Percentiles rank a stretch among this genome's conserved stretches.
Evolutionary conservation across 2,329 filamentous ascomycete species (phyloP).

Genomic region (Paradendryphiella salina): DNA sequence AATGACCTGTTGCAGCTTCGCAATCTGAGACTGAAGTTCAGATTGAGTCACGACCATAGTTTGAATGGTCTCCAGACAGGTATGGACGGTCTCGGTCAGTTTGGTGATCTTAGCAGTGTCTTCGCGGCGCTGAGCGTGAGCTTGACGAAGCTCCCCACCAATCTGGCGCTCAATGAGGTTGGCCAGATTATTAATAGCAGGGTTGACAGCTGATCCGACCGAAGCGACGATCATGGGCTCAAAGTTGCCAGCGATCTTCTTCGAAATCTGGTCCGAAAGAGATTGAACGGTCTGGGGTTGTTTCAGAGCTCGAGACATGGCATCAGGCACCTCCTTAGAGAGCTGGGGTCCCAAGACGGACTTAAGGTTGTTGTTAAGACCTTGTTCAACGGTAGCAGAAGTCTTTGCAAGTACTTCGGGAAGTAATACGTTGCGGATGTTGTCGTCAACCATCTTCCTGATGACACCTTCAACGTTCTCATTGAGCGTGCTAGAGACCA

Average conservation of each 20-base stretch:
- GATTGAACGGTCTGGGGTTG: constrained; percentile 72
- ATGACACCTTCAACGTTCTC: constrained; percentile 77
- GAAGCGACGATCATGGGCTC: constrained; percentile 69
- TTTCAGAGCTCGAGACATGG: constrained; percentile 69
- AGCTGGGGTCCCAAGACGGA: constrained; percentile 67
- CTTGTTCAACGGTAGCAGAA: constrained; percentile 68
- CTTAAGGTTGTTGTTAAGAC: constrained; percentile 69
- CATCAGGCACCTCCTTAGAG: constrained; percentile 73
- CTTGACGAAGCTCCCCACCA: constrained; percentile 55
- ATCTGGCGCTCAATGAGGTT: constrained; percentile 68
- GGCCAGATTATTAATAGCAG: constrained; percentile 68
- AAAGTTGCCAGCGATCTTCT: constrained; percentile 67
- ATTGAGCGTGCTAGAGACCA: constrained; percentile 69
- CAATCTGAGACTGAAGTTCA: constrained; percentile 64
- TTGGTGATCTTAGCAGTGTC: constrained; percentile 71
- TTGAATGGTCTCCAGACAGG: constrained; percentile 69
- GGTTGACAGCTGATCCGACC: constrained; percentile 57
- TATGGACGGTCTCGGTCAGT: constrained; percentile 67
- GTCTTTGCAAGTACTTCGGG: constrained; percentile 72
- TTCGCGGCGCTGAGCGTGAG: constrained; percentile 56
- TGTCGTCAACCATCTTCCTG: constrained; percentile 72
- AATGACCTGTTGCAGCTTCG: constrained; percentile 49
- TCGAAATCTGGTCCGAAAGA: constrained; percentile 72
- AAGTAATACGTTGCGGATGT: constrained; percentile 74
- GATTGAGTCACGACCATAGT: constrained; percentile 70